A percentile compares a stretch with the other conserved stretches of the same genome.
Conservation (phyloP, 768 basidiomycete species). For the Boletus pseudo-olivaceus region DNA sequence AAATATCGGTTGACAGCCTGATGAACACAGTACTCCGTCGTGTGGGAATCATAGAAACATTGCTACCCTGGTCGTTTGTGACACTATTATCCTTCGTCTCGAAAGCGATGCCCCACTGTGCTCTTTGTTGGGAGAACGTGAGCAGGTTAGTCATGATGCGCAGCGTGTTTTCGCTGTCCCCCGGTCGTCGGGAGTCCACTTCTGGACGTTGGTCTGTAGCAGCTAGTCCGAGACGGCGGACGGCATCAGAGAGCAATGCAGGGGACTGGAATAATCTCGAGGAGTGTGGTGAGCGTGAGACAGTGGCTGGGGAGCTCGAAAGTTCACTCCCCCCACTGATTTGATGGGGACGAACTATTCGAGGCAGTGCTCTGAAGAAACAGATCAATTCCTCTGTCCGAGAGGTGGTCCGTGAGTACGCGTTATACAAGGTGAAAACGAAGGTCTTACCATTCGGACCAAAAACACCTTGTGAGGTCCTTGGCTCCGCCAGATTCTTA, state of each 20-base stretch:
- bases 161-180: conserved; percentile 57
- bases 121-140: conserved; percentile 49
- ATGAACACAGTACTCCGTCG: conserved; percentile 60
- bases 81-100: conserved; percentile 35
- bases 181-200: conserved; percentile 41
- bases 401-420: conserved; percentile 1
- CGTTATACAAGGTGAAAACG: neutral
- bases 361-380: conserved; percentile 77
- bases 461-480: conserved; percentile 85
- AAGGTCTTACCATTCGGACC: conserved; percentile 71
- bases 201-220: conserved; percentile 52
- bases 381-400: conserved; percentile 75
- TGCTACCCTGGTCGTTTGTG: conserved; percentile 15
- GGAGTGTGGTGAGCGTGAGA: conserved; percentile 22
- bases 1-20: conserved; percentile 47
- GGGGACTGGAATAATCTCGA: conserved; percentile 55
- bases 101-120: conserved; percentile 38
- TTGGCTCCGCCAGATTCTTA: conserved; percentile 79
- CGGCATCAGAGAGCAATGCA: conserved; percentile 68
- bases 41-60: conserved; percentile 29
- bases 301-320: conserved; percentile 41
- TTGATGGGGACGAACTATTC: conserved; percentile 56
- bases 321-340: conserved; percentile 40
- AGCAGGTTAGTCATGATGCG: conserved; percentile 77
- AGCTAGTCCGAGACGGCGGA: conserved; percentile 59